Conservation (phyloP, 305 asterid species). For the Fraxinus nigra region DNA sequence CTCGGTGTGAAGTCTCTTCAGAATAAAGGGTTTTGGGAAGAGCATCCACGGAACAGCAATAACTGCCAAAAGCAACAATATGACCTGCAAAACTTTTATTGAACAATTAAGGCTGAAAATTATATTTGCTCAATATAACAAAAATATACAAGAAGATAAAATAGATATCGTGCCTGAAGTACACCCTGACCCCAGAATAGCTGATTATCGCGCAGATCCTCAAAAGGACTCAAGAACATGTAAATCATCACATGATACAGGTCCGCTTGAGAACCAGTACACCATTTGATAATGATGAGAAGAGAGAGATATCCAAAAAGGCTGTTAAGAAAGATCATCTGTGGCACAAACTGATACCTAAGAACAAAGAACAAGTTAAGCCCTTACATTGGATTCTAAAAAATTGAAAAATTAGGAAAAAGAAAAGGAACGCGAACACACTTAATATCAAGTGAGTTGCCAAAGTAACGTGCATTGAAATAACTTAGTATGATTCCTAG, state of each 20-base stretch:
- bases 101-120: slow-evolving; percentile 9
- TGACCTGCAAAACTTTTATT: slow-evolving; percentile 48
- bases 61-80: slow-evolving; percentile 73
- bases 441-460: slow-evolving; percentile 78
- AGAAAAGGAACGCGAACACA: slow-evolving; percentile 30
- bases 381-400: slow-evolving; percentile 13
- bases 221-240: slow-evolving; percentile 96
- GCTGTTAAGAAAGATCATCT: slow-evolving; percentile 86
- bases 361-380: slow-evolving; percentile 30
- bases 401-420: background rate
- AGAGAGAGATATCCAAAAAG: slow-evolving; percentile 96
- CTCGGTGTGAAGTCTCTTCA: slow-evolving; percentile 79
- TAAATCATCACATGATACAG: slow-evolving; percentile 98
- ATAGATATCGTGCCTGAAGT: slow-evolving; percentile 64
- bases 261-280: slow-evolving; percentile 94
- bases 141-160: slow-evolving; percentile 16
- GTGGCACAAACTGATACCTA: slow-evolving; percentile 97
- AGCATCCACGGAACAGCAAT: slow-evolving; percentile 99
- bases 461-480: slow-evolving; percentile 76
- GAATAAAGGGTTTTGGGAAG: slow-evolving; percentile 93
- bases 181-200: slow-evolving; percentile 87
- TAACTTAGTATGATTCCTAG: slow-evolving; percentile 84
- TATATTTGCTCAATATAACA: background rate
- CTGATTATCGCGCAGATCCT: slow-evolving; percentile 82
- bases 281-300: slow-evolving; percentile 84